phyloP scores from a whole-genome alignment of 176 grass and related monocot genomes.

The Musa schizocarpa region DNA sequence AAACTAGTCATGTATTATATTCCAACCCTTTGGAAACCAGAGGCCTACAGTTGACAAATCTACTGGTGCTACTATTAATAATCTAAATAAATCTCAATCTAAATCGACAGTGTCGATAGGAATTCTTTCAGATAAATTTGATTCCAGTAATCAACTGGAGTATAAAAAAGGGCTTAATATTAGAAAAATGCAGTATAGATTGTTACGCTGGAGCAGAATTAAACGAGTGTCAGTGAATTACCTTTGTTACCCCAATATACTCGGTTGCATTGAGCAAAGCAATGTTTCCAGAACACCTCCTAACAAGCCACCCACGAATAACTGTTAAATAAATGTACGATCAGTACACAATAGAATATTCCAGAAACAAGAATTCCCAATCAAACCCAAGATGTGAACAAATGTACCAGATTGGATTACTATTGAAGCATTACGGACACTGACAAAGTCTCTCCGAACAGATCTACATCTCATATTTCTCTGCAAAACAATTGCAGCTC shows the following conservation, averaged over 20 bases:
- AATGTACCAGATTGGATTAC: slow-evolving; percentile 80
- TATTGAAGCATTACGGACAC: slow-evolving; percentile 58
- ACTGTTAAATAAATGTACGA: slow-evolving; percentile 32
- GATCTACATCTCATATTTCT: slow-evolving; percentile 53
- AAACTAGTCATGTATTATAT: no score
- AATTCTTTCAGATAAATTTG: not conserved
- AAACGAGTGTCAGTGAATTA: not conserved
- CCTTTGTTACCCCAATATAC: slow-evolving; percentile 35
- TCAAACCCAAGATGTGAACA: slow-evolving; percentile 2
- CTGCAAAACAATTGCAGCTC: slow-evolving; percentile 58
- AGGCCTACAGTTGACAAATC: no score
- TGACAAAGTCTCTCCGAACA: slow-evolving; percentile 60
- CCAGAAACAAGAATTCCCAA: slow-evolving; percentile 2
- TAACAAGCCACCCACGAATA: slow-evolving; percentile 69
- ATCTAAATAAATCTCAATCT: no score
- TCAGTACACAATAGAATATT: not conserved
- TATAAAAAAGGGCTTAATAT: not conserved
- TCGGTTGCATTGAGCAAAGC: slow-evolving; percentile 54
- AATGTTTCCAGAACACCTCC: slow-evolving; percentile 70
- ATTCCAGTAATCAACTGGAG: not conserved
- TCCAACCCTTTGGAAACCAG: no score
- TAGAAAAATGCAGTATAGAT: not conserved
- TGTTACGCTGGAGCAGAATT: not conserved
- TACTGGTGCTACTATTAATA: no score
- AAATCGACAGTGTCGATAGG: not conserved